Conservation (phyloP, 805 yeast genomes). For the Spathaspora hagerdaliae region DNA sequence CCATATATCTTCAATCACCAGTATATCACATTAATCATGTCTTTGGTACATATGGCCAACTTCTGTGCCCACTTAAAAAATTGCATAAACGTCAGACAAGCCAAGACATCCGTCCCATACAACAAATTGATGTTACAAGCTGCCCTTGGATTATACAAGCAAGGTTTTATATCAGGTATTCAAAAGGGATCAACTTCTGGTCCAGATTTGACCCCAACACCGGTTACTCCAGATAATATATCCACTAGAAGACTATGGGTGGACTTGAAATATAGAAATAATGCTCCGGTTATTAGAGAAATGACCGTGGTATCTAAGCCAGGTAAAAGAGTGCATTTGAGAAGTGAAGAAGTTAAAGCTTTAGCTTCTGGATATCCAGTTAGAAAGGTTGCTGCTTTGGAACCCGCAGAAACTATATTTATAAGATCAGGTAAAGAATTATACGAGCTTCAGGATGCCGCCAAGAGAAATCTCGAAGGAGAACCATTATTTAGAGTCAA, state of each 20-base stretch:
- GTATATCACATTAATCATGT: slow-evolving; percentile 47
- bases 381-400: slow-evolving; percentile 72
- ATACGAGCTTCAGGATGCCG: slow-evolving; percentile 83
- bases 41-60: slow-evolving; percentile 79
- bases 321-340: slow-evolving; percentile 65
- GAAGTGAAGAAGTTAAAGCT: slow-evolving; percentile 59
- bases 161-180: slow-evolving; percentile 81
- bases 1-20: too few species aligned
- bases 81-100: slow-evolving; percentile 68
- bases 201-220: slow-evolving; percentile 74
- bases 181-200: slow-evolving; percentile 82
- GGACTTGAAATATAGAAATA: slow-evolving; percentile 81
- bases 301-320: slow-evolving; percentile 81
- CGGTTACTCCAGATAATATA: slow-evolving; percentile 82
- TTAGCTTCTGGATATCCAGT: slow-evolving; percentile 75
- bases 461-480: slow-evolving; percentile 65
- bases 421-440: slow-evolving; percentile 50
- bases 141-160: slow-evolving; percentile 79
- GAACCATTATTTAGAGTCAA: slow-evolving; percentile 78
- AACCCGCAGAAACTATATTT: slow-evolving; percentile 86
- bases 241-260: slow-evolving; percentile 87
- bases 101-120: slow-evolving; percentile 79
- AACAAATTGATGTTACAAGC: slow-evolving; percentile 79
- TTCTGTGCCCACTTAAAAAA: slow-evolving; percentile 87
- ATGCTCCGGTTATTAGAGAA: slow-evolving; percentile 69